Evolutionary conservation across 78 protist genomes (phyloP), one percentile per base, ranked within the genome.

Genomic region (Isochrysis galbana): DNA sequence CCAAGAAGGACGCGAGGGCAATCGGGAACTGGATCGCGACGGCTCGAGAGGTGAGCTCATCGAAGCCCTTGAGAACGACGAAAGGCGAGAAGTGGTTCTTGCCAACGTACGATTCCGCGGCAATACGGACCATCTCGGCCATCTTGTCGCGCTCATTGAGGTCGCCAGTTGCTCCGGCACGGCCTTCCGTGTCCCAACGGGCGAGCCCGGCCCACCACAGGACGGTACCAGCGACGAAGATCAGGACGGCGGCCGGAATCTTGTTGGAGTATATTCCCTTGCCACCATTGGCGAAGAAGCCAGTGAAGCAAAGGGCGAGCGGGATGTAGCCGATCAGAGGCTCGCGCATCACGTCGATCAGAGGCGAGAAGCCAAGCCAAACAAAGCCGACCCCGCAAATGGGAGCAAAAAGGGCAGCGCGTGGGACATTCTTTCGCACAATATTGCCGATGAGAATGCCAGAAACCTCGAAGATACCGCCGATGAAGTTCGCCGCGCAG

Each of bases 271-370:
- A 39, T 21, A 44, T 7, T 3, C 47, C 88, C 23, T 44, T 0
- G 55, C 54, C 88, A 25, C 29, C 47, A 26, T 77, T 39, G 21
- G 88, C 88, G 54, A 80, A 80, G 88, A 80, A 80, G 88, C 42
- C 47, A 3, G 38, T 21, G 88, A 80, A 80, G 55, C 19, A 3
- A 23, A 80, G 32, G 23, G 54, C 55, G 34, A 80, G 17, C 26
- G 88, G 88, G 39, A 44, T 1, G 39, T 44, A 0, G 88, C 88
- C 88, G 88, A 80, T 44, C 61, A 80, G 7, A 34, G 88, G 88
- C 55, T 44, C 47, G 2, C 17, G 10, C 14, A 25, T 41, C 41
- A 80, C 34, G 25, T 44, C 36, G 42, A n/a, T 44, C 22, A 80
- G 0, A 21, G 88, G 88, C 29, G 5, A 0, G 54, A 44, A 22